Base-by-base conservation (phyloP, 495 filamentous ascomycete genomes). In the Talaromyces borbonicus region DNA sequence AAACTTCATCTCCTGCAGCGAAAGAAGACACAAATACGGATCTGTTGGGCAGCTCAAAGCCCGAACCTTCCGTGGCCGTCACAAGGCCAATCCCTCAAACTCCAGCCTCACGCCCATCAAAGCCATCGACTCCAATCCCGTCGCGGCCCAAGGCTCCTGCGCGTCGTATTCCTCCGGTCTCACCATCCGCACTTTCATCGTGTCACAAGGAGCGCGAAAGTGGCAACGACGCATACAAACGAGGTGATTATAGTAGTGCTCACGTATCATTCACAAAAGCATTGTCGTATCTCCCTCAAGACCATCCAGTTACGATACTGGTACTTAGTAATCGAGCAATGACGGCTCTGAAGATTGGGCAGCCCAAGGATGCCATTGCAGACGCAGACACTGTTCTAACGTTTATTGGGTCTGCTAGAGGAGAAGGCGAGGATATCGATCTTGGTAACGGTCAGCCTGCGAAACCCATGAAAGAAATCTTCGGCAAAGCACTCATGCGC, bases 401-500 rank as follows among this genome's bases (percentile, higher is more conserved):
- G 7, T 67, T 94, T 36, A 95, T 98, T 48, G 92, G 92, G 0
- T 72, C 80, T 1, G 71, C 74, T 1, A 82, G 76, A 40, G 93
- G 93, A 22, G 82, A 85, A 51, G 76, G 71, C 8, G 92, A 98
- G 64, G 75, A 58, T 5, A 86, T 98, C 43, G 75, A 84, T 22
- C 68, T 92, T 2, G 72, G 73, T 14, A 74, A 68, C 32, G 69
- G 63, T 14, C 78, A 81, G 48, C 73, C 81, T 14, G 71, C 74
- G 22, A 93, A 95, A 49, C 81, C 87, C 33, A 96, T 98, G 90
- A 81, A 75, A 36, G 87, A 90, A 30, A 87, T 94, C 57, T 97
- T 80, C 61, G 86, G 85, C 39, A 97, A 96, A 62, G 90, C 89
- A 0, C 70, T 95, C 32, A 89, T 82, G 61, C 83, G 93, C 46